Conservation (phyloP, 495 filamentous ascomycete genomes). For the Stereocaulon alpinum region DNA sequence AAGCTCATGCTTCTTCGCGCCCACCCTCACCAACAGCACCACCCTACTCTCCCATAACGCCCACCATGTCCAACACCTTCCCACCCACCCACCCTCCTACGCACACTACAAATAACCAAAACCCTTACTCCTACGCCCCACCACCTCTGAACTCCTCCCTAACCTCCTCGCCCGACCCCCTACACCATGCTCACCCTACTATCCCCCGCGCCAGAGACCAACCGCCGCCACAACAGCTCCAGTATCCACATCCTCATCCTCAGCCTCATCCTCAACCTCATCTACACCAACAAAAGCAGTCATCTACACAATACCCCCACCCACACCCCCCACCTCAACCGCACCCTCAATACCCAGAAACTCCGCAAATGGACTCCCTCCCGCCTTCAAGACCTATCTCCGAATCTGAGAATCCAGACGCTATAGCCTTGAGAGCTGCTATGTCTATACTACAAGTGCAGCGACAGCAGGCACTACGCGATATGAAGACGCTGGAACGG, state of each 20-base stretch:
- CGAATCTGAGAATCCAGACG: slow-evolving; percentile 72
- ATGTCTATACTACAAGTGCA: slow-evolving; percentile 78
- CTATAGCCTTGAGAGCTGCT: slow-evolving; percentile 67
- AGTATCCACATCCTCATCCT: not conserved
- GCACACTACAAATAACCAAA: not conserved
- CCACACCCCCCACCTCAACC: not conserved
- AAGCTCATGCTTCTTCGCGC: not conserved
- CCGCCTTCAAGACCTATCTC: slow-evolving; percentile 53
- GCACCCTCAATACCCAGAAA: not conserved
- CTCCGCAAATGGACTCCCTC: slow-evolving; percentile 13
- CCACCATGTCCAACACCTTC: slow-evolving; percentile 18
- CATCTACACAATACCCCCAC: too few species aligned
- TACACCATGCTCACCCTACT: not conserved
- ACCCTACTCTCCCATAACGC: slow-evolving; percentile 24
- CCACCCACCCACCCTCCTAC: not conserved
- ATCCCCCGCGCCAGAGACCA: not conserved
- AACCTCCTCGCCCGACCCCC: not conserved
- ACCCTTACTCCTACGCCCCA: not conserved
- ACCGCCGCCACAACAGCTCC: not conserved
- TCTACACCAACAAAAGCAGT: not conserved
- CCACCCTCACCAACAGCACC: slow-evolving; percentile 19
- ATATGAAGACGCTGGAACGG: slow-evolving; percentile 53
- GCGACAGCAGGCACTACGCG: slow-evolving; percentile 58
- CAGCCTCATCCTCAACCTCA: not conserved
- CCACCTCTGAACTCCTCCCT: not conserved